phyloP scores from a whole-genome alignment of 2,329 filamentous ascomycete species.

The Fusarium napiforme region DNA sequence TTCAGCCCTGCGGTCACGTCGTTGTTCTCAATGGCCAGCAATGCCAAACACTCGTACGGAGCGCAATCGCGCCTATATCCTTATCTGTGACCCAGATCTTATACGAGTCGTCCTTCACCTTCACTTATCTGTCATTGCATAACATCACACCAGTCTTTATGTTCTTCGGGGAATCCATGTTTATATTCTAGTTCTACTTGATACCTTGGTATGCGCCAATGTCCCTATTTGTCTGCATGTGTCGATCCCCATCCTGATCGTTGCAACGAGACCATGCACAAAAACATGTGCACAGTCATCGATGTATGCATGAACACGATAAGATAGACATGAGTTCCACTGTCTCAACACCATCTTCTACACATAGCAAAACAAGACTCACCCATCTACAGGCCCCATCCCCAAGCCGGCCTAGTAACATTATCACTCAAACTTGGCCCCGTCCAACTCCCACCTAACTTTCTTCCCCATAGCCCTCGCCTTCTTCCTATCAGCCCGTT shows the following conservation, averaged over 20 bases:
- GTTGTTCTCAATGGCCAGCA: no score
- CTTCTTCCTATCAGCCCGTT: not conserved
- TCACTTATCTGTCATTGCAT: not conserved
- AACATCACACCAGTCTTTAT: not conserved
- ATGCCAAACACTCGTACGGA: no score
- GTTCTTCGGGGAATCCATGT: accelerated
- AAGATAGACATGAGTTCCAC: not conserved
- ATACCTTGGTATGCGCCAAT: not conserved
- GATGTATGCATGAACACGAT: not conserved
- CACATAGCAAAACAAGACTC: not conserved
- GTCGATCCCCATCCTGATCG: not conserved
- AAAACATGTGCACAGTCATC: not conserved
- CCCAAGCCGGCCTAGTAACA: not conserved
- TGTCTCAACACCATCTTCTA: not conserved
- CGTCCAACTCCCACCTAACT: not conserved
- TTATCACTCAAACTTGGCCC: not conserved
- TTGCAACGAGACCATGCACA: not conserved
- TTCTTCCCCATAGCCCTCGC: not conserved
- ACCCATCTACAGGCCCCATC: not conserved
- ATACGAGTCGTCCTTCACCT: not conserved
- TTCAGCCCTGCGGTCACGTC: no score
- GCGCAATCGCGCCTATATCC: no score
- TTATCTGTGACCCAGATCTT: not conserved
- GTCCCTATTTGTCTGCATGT: no score
- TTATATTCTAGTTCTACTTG: not conserved